These are phyloP conservation scores for Aaosphaeria arxii DNA, from an alignment of 2,329 filamentous ascomycete genomes.

Conservation along the genomic window DNA sequence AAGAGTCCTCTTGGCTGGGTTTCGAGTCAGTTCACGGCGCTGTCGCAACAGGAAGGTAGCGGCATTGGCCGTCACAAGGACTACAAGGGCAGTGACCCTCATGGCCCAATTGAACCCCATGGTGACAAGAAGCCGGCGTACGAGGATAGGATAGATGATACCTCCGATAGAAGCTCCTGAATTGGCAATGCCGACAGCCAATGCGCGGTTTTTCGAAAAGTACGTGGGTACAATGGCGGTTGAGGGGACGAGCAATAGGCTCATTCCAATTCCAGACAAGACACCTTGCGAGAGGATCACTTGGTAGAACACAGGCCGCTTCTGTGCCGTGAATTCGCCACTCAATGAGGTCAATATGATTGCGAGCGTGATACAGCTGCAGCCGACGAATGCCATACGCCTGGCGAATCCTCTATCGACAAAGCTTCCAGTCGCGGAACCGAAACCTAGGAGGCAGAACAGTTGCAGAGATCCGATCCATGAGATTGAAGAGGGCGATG, in stretches of 20 bases:
- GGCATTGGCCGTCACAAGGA: slow-evolving; percentile 1
- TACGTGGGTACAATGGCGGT: slow-evolving; percentile 25
- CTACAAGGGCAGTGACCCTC: slow-evolving; percentile 8
- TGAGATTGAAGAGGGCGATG: slow-evolving; percentile 21
- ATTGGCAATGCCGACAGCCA: slow-evolving; percentile 25
- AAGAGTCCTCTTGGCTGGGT: too few relatives aligned
- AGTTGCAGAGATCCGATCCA: slow-evolving; percentile 33
- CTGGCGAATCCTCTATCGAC: slow-evolving; percentile 26
- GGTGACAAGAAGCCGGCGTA: slow-evolving; percentile 5
- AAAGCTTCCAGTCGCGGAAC: slow-evolving; percentile 19
- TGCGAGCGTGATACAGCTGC: slow-evolving; percentile 15
- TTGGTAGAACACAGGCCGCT: slow-evolving; percentile 1
- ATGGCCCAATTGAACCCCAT: slow-evolving; percentile 13
- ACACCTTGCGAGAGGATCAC: slow-evolving; percentile 29
- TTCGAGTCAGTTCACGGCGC: slow-evolving; percentile 38
- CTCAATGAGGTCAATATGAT: slow-evolving; percentile 17
- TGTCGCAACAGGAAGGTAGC: slow-evolving; percentile 35
- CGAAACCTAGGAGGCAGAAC: slow-evolving; percentile 25
- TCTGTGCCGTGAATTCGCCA: slow-evolving; percentile 2
- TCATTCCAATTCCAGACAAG: slow-evolving; percentile 28
- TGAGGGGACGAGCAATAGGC: slow-evolving; percentile 20
- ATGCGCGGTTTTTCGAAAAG: slow-evolving; percentile 25
- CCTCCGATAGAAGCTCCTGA: slow-evolving; percentile 23
- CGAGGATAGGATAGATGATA: slow-evolving; percentile 12
- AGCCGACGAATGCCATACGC: slow-evolving; percentile 17